Conservation (phyloP, 306 rosid genomes). For the Trifolium repens region DNA sequence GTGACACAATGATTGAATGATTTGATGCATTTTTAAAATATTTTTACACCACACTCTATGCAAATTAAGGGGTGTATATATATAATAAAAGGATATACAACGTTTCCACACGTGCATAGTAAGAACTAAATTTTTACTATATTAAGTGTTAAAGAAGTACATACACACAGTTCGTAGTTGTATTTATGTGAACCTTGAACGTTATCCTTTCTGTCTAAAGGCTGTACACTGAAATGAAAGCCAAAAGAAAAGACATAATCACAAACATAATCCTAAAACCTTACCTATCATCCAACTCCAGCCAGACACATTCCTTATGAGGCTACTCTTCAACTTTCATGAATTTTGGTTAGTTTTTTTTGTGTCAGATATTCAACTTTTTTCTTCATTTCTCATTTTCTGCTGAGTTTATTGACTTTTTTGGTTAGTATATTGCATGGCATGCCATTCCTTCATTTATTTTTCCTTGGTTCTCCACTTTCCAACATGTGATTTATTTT, state of each 20-base stretch:
- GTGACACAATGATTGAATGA: too few relatives aligned
- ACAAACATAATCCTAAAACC: slow-evolving; percentile 25
- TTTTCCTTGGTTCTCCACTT: background rate
- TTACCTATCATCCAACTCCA: slow-evolving; percentile 11
- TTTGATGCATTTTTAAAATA: too few relatives aligned
- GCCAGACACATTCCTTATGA: slow-evolving; percentile 8
- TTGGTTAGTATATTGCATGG: background rate
- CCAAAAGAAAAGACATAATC: slow-evolving; percentile 1
- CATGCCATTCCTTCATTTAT: background rate
- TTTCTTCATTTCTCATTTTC: background rate
- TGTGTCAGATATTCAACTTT: slow-evolving; percentile 20
- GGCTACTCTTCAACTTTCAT: slow-evolving; percentile 27
- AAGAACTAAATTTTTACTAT: background rate
- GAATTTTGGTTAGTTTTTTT: slow-evolving; percentile 9
- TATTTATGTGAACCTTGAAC: slow-evolving; percentile 40
- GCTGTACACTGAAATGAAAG: slow-evolving; percentile 37
- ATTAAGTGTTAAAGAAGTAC: slow-evolving; percentile 7
- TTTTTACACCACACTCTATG: too few relatives aligned
- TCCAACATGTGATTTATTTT: slow-evolving; percentile 1
- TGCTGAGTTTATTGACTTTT: slow-evolving; percentile 22
- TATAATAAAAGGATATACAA: background rate
- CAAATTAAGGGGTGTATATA: background rate
- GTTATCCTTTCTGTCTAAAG: slow-evolving; percentile 37
- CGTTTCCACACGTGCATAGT: background rate
- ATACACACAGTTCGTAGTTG: slow-evolving; percentile 17